Evolutionary conservation across 805 yeast genomes (phyloP).

Genomic region (Zygosaccharomyces rouxii): DNA sequence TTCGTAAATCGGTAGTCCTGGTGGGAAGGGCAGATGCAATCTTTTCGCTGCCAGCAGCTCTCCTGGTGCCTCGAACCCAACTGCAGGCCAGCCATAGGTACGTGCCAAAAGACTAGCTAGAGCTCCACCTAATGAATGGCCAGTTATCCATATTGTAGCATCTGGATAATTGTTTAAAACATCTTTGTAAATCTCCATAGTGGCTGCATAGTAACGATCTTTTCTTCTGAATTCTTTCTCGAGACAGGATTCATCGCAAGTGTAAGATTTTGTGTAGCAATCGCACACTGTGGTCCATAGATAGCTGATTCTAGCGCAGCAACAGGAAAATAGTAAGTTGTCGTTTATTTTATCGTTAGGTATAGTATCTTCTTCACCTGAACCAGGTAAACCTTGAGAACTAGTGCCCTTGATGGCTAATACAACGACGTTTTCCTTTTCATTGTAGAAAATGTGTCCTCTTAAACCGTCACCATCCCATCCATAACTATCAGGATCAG

Average conservation of each 20-base stretch:
- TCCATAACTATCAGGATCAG: conserved; percentile 62
- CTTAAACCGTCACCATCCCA: conserved; percentile 84
- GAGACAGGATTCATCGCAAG: conserved; percentile 83
- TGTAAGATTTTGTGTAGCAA: conserved; percentile 77
- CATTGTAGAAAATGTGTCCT: conserved; percentile 81
- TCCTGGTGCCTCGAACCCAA: conserved; percentile 91
- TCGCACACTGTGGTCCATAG: conserved; percentile 95
- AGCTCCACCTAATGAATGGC: conserved; percentile 94
- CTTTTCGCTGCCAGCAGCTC: conserved; percentile 79
- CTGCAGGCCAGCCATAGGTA: conserved; percentile 85
- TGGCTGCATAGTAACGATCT: conserved; percentile 81
- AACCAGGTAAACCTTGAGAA: conserved; percentile 72
- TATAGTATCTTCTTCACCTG: conserved; percentile 75
- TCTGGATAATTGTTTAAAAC: conserved; percentile 64
- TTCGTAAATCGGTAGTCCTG: conserved; percentile 71
- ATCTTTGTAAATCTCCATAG: conserved; percentile 67
- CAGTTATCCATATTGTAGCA: conserved; percentile 82
- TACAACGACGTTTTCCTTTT: conserved; percentile 56
- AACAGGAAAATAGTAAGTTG: conserved; percentile 85
- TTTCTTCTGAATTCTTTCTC: conserved; percentile 68
- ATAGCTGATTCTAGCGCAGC: conserved; percentile 90
- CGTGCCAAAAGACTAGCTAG: conserved; percentile 76
- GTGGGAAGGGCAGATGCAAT: conserved; percentile 87
- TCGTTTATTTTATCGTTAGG: conserved; percentile 81
- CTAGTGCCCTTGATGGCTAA: conserved; percentile 88